Percentiles rank a stretch among this genome's conserved stretches.
These are phyloP conservation scores for Ceratonia siliqua DNA, from an alignment of 306 rosid species.

Conservation along the genomic window DNA sequence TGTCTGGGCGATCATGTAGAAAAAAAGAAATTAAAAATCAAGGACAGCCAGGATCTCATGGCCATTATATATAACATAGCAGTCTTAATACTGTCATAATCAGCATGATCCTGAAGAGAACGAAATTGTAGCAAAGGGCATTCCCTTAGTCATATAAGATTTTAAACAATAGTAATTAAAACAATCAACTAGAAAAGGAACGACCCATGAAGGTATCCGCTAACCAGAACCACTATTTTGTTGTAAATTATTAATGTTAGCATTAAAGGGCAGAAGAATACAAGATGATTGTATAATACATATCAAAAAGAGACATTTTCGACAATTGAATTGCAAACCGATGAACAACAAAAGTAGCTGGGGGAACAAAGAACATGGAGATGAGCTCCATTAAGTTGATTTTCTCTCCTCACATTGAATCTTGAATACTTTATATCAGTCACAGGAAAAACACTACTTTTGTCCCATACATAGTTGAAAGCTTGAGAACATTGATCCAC, in stretches of 20 bases:
- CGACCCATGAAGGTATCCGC: background rate
- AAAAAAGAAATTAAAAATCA: background rate
- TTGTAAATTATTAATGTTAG: background rate
- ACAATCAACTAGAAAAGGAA: background rate
- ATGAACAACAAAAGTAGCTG: background rate
- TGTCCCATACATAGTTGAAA: slow-evolving; percentile 29
- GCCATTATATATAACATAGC: background rate
- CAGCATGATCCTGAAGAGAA: background rate
- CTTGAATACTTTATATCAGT: background rate
- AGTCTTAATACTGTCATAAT: background rate
- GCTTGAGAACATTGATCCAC: slow-evolving; percentile 18
- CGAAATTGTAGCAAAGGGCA: background rate
- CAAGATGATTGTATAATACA: background rate
- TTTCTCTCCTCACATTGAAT: background rate
- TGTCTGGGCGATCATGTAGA: no score
- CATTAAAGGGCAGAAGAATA: background rate
- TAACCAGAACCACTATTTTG: background rate
- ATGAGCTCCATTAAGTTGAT: slow-evolving; percentile 2
- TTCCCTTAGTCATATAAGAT: background rate
- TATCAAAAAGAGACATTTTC: background rate
- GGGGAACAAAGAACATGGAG: slow-evolving; percentile 11
- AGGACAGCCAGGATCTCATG: background rate
- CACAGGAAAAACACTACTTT: background rate
- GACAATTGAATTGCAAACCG: background rate
- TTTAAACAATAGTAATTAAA: background rate